phyloP scores from a whole-genome alignment of 2,329 filamentous ascomycete species.

The Periglandula ipomoeae region DNA sequence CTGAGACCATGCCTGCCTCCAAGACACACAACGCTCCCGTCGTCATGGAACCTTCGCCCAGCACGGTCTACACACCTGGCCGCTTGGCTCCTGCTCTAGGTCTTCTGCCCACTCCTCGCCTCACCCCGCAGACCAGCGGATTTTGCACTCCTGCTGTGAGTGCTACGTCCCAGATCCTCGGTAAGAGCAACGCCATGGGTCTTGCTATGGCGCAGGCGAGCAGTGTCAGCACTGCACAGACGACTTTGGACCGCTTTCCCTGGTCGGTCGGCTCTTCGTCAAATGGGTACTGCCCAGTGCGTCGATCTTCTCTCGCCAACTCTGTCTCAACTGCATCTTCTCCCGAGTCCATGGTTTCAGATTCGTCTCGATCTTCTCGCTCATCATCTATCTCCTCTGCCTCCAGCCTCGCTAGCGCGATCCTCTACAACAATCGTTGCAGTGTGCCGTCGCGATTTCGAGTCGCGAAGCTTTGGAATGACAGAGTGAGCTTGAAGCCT shows the following conservation, averaged over 20 bases:
- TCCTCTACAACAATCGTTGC: constrained; percentile 31
- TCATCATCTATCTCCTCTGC: constrained; percentile 57
- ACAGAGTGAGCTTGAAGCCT: constrained; percentile 44
- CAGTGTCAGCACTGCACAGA: constrained; percentile 35
- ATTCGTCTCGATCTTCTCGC: constrained; percentile 51
- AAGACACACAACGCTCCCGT: constrained; percentile 31
- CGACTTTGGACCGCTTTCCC: constrained; percentile 42
- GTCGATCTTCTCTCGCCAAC: constrained; percentile 54
- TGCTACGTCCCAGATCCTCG: constrained; percentile 40
- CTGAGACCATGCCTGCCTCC: constrained; percentile 30
- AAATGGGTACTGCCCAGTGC: constrained; percentile 36
- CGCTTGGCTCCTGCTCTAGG: constrained; percentile 44
- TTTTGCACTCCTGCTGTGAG: constrained; percentile 52
- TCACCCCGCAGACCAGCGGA: constrained; percentile 47
- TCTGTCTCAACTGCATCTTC: constrained; percentile 55
- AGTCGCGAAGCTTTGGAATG: constrained; percentile 47
- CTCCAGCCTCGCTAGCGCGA: constrained; percentile 52
- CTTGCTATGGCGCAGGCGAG: constrained; percentile 49
- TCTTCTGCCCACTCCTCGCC: constrained; percentile 48
- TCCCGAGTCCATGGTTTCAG: constrained; percentile 59
- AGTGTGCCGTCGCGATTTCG: constrained; percentile 56
- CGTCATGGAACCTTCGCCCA: constrained; percentile 38
- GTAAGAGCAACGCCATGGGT: constrained; percentile 48
- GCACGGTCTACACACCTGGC: constrained; percentile 33
- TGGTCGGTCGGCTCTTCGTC: constrained; percentile 41